Percentiles rank a stretch among this genome's conserved stretches.
Evolutionary conservation across 2,329 filamentous ascomycete species (phyloP).

Genomic region (Verticillium dahliae): DNA sequence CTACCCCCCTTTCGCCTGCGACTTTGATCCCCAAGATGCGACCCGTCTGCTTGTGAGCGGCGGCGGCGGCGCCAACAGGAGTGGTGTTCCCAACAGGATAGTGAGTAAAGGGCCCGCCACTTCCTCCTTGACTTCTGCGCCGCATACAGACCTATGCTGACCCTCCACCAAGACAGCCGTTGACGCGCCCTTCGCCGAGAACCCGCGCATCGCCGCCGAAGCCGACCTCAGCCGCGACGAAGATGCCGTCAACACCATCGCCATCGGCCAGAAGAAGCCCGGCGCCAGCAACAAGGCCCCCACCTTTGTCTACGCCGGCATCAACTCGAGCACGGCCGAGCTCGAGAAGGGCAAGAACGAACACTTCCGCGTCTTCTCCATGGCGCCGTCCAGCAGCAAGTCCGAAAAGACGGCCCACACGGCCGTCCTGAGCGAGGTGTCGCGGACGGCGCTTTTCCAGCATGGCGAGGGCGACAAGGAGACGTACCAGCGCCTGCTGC

Average conservation of each 20-base stretch:
- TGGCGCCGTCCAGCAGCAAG: constrained; percentile 29
- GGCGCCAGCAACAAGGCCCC: constrained; percentile 40
- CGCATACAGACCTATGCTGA: constrained; percentile 1
- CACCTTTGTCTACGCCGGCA: constrained; percentile 63
- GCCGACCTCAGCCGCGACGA: constrained; percentile 76
- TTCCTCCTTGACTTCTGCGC: neutral
- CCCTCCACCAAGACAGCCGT: constrained; percentile 52
- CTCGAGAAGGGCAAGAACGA: constrained; percentile 72
- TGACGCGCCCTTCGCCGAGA: constrained; percentile 59
- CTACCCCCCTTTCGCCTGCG: constrained; percentile 82
- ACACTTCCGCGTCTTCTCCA: constrained; percentile 72
- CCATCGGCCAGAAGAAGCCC: constrained; percentile 54
- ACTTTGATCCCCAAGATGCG: constrained; percentile 78
- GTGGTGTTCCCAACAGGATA: constrained; percentile 82
- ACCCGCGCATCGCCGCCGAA: constrained; percentile 57
- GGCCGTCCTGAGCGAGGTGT: constrained; percentile 36
- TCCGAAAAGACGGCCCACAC: constrained; percentile 22
- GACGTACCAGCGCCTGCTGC: constrained; percentile 53
- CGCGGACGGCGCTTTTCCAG: constrained; percentile 46
- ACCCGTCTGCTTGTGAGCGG: constrained; percentile 75
- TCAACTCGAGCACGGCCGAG: constrained; percentile 73
- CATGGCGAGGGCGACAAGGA: constrained; percentile 40
- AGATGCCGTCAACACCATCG: constrained; percentile 82
- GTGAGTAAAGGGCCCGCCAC: constrained; percentile 36
- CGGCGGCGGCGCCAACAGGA: constrained; percentile 76